Evolutionary conservation across 768 basidiomycete genomes (phyloP).

Genomic region (Tulasnella sp.): DNA sequence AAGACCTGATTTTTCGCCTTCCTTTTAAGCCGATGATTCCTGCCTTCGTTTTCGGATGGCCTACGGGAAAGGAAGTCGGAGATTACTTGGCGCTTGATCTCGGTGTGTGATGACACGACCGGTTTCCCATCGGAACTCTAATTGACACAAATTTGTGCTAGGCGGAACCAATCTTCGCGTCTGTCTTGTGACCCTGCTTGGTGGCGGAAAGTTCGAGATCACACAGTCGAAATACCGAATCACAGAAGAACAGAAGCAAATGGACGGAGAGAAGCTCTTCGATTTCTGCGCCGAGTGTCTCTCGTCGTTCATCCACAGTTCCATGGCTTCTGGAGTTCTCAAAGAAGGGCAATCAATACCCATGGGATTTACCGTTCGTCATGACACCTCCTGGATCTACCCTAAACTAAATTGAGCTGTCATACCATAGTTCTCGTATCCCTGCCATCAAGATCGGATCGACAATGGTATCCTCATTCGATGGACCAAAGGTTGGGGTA

Average conservation of each 20-base stretch:
- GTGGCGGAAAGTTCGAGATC: constrained; percentile 93
- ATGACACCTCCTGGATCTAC: neutral
- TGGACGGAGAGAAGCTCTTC: constrained; percentile 89
- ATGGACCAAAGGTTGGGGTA: constrained; percentile 99
- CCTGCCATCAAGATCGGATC: constrained; percentile 87
- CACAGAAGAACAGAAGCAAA: constrained; percentile 95
- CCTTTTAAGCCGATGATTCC: constrained; percentile 79
- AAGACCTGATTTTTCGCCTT: too few species aligned
- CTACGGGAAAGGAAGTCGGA: constrained; percentile 77
- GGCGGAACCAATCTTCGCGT: constrained; percentile 98
- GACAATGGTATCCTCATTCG: constrained; percentile 91
- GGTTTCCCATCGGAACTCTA: neutral
- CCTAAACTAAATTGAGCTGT: neutral
- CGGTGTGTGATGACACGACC: constrained; percentile 37
- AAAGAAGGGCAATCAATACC: constrained; percentile 41
- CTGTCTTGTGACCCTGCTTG: constrained; percentile 86
- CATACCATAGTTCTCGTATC: constrained; percentile 73
- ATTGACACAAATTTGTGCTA: constrained; percentile 25
- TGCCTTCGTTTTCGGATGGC: constrained; percentile 94
- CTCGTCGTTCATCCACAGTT: constrained; percentile 66
- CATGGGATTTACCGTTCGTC: constrained; percentile 83
- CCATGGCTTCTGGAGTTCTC: constrained; percentile 36
- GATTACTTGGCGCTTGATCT: constrained; percentile 86
- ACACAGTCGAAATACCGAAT: constrained; percentile 96
- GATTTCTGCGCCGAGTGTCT: constrained; percentile 96